These are phyloP conservation scores for Candida boleticola DNA, from an alignment of 805 yeast genomes.

Conservation along the genomic window DNA sequence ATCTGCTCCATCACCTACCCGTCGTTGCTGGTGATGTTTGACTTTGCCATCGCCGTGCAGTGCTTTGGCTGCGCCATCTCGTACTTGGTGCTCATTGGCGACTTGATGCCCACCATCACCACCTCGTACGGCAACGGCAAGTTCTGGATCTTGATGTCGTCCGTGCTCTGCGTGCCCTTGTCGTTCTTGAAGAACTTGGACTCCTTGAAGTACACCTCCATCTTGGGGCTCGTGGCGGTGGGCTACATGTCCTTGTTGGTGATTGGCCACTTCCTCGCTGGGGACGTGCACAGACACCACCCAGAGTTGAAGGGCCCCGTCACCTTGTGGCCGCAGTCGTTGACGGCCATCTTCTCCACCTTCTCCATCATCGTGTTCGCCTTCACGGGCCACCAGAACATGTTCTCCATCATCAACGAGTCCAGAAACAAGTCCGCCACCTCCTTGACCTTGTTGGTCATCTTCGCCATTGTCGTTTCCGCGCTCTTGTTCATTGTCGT, in stretches of 20 bases:
- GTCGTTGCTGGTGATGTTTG: conserved; percentile 58
- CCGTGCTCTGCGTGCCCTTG: conserved; percentile 50
- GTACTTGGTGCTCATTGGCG: conserved; percentile 68
- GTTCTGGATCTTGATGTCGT: conserved; percentile 60
- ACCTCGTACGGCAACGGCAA: conserved; percentile 53
- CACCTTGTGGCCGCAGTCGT: conserved; percentile 39
- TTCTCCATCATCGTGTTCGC: conserved; percentile 94
- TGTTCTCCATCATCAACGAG: conserved; percentile 87
- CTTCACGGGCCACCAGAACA: conserved; percentile 93
- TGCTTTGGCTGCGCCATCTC: conserved; percentile 72
- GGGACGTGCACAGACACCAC: conserved; percentile 43
- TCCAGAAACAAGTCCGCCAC: conserved; percentile 52
- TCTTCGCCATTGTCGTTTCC: conserved; percentile 58
- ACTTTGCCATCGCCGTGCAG: conserved; percentile 65
- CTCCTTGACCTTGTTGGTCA: conserved; percentile 39
- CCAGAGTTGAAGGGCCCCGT: conserved; percentile 25
- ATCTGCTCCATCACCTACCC: conserved; percentile 65
- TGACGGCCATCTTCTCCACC: conserved; percentile 53
- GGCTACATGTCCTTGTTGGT: conserved; percentile 74
- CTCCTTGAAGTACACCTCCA: conserved; percentile 80
- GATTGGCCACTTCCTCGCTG: conserved; percentile 60
- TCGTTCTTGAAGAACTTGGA: conserved; percentile 75
- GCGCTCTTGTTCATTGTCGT: conserved; percentile 62
- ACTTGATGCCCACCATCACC: conserved; percentile 66
- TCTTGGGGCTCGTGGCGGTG: conserved; percentile 79